Conservation (phyloP, 371 early-diverging fungal genomes). For the Rhizopus arrhizus region DNA sequence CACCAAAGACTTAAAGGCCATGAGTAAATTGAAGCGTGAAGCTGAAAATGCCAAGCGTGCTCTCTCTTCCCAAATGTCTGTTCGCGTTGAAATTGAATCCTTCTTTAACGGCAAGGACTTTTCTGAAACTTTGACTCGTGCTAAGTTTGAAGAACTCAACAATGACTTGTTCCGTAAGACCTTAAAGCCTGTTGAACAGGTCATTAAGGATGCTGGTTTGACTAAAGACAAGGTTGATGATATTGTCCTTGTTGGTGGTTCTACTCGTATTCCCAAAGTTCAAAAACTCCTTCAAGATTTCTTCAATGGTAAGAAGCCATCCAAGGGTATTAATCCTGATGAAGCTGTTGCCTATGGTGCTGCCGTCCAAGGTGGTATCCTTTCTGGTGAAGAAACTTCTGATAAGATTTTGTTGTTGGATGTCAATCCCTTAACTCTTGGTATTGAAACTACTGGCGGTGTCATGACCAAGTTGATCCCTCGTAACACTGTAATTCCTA, state of each 20-base stretch:
- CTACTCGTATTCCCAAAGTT: conserved; percentile 98
- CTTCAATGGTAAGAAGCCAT: conserved; percentile 93
- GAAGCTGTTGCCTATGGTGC: conserved; percentile 99
- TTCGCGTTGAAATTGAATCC: conserved; percentile 79
- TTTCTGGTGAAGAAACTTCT: conserved; percentile 85
- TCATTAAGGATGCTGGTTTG: conserved; percentile 95
- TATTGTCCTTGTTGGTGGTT: conserved; percentile 99
- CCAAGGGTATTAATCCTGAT: conserved; percentile 97
- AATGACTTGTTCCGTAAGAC: conserved; percentile 92
- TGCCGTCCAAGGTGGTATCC: conserved; percentile 98
- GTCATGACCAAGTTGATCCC: conserved; percentile 95
- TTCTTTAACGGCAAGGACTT: conserved; percentile 98
- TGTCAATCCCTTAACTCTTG: conserved; percentile 97
- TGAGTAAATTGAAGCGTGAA: conserved; percentile 87
- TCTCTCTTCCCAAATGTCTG: conserved; percentile 83
- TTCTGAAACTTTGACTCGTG: conserved; percentile 93
- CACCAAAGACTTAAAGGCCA: conserved; percentile 73
- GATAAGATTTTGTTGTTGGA: conserved; percentile 92
- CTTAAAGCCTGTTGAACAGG: conserved; percentile 96
- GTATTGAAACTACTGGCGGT: conserved; percentile 96
- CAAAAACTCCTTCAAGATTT: conserved; percentile 89
- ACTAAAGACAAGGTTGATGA: conserved; percentile 90
- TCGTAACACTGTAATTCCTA: conserved; percentile 98
- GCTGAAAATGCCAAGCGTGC: conserved; percentile 91
- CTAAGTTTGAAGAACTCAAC: conserved; percentile 94